A percentile compares a stretch with the other conserved stretches of the same genome.
phyloP scores from a whole-genome alignment of 169 alveolate genomes.

The Miamiensis avidus region DNA sequence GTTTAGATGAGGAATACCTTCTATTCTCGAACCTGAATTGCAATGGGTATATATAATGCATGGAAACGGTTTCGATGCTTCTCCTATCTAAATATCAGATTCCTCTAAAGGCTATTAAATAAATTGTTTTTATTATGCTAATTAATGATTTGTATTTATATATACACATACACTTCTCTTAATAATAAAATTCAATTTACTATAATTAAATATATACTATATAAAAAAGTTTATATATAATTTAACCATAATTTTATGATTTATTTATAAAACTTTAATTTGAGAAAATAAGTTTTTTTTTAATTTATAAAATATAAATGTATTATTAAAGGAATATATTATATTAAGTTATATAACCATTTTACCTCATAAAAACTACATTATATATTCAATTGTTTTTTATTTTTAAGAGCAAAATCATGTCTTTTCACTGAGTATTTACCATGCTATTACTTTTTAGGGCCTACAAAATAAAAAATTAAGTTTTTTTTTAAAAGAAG shows the following conservation, averaged over 20 bases:
- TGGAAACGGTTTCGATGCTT: not conserved
- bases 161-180: no score
- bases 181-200: no score
- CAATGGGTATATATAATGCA: slow-evolving; percentile 35
- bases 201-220: no score
- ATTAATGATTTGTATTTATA: no score
- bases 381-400: no score
- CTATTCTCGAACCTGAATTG: slow-evolving; percentile 38
- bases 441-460: not conserved
- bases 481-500: no score
- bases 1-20: slow-evolving; percentile 22
- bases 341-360: not conserved
- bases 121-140: no score
- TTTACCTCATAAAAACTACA: not conserved
- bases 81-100: not conserved
- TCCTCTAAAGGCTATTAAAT: not conserved
- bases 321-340: not conserved
- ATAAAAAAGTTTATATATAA: not conserved
- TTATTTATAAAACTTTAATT: no score
- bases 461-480: not conserved
- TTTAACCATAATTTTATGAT: not conserved
- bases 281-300: not conserved
- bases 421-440: not conserved
- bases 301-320: not conserved
- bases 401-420: not conserved